Evolutionary conservation across 2,329 filamentous ascomycete genomes (phyloP).

Genomic region (Periconia macrospinosa): DNA sequence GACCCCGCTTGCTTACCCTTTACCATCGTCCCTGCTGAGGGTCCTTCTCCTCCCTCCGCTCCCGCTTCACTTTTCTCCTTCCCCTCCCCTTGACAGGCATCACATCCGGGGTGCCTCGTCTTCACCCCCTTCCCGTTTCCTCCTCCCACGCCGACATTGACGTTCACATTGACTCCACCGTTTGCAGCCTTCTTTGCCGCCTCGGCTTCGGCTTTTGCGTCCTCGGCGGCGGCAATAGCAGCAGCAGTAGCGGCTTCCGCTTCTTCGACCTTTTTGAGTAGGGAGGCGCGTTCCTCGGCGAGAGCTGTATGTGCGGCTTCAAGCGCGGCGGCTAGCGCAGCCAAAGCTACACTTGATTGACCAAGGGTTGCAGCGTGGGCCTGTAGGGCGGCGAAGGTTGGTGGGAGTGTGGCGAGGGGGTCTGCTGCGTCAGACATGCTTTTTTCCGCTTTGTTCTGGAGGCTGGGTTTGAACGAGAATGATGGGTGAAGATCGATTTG

Average conservation of each 20-base stretch:
- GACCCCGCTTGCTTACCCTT: too few species aligned
- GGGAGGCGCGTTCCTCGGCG: slow-evolving; percentile 19
- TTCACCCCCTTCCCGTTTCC: background rate
- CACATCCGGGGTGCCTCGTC: background rate
- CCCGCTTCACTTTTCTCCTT: background rate
- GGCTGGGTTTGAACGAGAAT: too few species aligned
- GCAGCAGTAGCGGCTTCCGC: slow-evolving; percentile 16
- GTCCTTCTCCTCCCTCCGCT: too few species aligned
- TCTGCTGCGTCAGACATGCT: background rate
- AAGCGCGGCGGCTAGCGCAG: background rate
- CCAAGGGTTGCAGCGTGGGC: background rate
- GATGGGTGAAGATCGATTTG: background rate
- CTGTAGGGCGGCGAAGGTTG: background rate
- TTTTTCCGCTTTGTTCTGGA: background rate
- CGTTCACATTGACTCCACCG: slow-evolving; percentile 1
- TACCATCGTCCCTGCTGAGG: too few species aligned
- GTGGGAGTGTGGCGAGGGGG: background rate
- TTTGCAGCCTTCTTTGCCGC: background rate
- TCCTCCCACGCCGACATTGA: slow-evolving; percentile 1
- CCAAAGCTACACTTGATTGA: background rate
- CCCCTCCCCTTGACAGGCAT: background rate
- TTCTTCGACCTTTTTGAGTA: slow-evolving; percentile 14
- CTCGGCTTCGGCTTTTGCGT: slow-evolving; percentile 9
- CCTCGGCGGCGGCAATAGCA: slow-evolving; percentile 5
- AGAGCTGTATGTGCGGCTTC: slow-evolving; percentile 17